phyloP scores from a whole-genome alignment of 2,329 filamentous ascomycete species.

The Fonsecaea monophora region DNA sequence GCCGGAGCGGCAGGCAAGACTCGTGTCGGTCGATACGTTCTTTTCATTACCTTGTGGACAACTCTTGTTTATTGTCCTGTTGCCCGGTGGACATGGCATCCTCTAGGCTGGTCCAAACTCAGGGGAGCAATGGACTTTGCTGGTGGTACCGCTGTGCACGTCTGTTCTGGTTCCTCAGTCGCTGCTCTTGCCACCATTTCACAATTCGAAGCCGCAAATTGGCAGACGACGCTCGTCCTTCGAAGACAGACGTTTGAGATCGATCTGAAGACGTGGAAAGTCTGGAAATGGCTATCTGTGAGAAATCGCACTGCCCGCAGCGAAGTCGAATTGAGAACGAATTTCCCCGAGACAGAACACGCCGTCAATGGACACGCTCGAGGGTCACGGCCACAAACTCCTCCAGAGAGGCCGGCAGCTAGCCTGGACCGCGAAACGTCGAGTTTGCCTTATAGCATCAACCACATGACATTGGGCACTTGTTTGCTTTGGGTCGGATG shows the following conservation, averaged over 20 bases:
- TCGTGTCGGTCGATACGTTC: conserved; percentile 9
- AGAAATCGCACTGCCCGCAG: background rate
- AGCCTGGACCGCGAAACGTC: background rate
- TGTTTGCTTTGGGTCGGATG: conserved; percentile 98
- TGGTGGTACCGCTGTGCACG: conserved; percentile 21
- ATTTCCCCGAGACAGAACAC: background rate
- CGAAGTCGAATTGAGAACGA: conserved; percentile 5
- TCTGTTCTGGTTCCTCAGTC: conserved; percentile 19
- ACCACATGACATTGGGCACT: conserved; percentile 72
- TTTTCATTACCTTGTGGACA: conserved; percentile 19
- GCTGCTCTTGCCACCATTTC: conserved; percentile 11
- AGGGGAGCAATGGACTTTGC: conserved; percentile 22
- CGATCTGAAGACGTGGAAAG: conserved; percentile 15
- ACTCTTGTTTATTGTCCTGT: conserved; percentile 22
- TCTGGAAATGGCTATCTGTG: conserved; percentile 17
- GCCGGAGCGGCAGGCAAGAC: conserved; percentile 18
- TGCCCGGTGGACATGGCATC: conserved; percentile 18
- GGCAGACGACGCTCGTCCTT: background rate
- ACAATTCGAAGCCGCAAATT: conserved; percentile 7
- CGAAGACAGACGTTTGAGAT: background rate
- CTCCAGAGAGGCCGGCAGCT: no score
- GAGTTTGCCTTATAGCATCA: conserved; percentile 20
- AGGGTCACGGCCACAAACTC: background rate
- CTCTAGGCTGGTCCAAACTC: conserved; percentile 13
- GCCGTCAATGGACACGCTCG: background rate